A percentile compares a stretch with the other conserved stretches of the same genome.
phyloP scores from a whole-genome alignment of 2,329 filamentous ascomycete species.

The Colletotrichum sp. region DNA sequence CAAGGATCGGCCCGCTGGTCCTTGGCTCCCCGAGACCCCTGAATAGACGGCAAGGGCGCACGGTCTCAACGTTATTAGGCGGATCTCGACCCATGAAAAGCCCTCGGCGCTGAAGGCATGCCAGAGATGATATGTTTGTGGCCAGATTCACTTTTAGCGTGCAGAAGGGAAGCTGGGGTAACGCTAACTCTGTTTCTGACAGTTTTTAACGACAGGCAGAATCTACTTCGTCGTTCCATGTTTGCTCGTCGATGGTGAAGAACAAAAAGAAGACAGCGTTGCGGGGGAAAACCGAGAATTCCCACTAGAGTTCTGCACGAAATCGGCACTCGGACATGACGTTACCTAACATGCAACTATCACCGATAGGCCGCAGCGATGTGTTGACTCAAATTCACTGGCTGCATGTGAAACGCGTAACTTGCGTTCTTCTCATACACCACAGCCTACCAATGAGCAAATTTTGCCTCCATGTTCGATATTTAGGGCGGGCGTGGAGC shows the following conservation, averaged over 20 bases:
- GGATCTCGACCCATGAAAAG: background rate
- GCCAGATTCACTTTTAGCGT: background rate
- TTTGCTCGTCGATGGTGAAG: background rate
- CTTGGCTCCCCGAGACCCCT: background rate
- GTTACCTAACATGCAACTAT: background rate
- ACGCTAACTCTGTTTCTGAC: background rate
- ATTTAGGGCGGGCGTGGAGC: background rate
- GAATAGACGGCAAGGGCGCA: background rate
- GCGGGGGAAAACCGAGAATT: background rate
- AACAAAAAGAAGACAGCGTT: background rate
- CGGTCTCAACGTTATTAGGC: conserved; percentile 11
- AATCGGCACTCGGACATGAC: background rate
- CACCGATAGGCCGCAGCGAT: background rate
- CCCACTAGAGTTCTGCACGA: background rate
- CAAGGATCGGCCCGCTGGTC: conserved; percentile 10
- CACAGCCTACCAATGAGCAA: background rate
- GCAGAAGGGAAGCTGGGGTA: background rate
- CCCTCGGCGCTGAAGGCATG: background rate
- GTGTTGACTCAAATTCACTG: background rate
- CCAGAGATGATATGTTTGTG: background rate
- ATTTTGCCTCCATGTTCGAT: background rate
- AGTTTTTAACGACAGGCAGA: background rate
- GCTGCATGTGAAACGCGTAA: background rate
- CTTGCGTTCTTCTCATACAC: background rate
- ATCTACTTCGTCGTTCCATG: background rate